phyloP scores from a whole-genome alignment of 345 rosid species.

The Hirschfeldia incana region DNA sequence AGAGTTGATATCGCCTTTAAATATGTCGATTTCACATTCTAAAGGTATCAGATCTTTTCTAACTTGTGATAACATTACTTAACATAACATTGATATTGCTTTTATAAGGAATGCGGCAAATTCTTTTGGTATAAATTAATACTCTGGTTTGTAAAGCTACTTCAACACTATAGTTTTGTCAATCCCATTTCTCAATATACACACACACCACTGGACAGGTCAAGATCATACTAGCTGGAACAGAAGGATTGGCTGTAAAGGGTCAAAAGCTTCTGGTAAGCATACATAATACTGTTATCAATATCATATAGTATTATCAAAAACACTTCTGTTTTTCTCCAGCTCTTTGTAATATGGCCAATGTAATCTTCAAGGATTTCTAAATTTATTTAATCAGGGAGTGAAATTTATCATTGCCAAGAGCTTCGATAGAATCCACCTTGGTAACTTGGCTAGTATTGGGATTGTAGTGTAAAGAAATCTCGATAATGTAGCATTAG shows the following conservation, averaged over 20 bases:
- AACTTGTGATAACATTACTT: too few relatives aligned
- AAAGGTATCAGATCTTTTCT: too few relatives aligned
- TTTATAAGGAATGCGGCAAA: too few relatives aligned
- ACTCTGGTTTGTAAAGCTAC: too few relatives aligned
- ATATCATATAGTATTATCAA: background rate
- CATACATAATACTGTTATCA: background rate
- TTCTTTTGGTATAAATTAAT: too few relatives aligned
- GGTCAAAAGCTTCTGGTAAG: conserved; percentile 64
- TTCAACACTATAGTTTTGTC: too few relatives aligned
- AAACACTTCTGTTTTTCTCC: background rate
- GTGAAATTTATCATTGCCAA: conserved; percentile 62
- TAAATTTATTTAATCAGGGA: conserved; percentile 39
- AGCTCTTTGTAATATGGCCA: background rate
- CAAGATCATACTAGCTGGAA: conserved; percentile 75
- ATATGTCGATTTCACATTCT: too few relatives aligned
- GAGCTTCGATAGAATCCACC: conserved; percentile 69
- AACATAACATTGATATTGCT: too few relatives aligned
- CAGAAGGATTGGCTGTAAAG: conserved; percentile 87
- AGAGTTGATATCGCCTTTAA: too few relatives aligned
- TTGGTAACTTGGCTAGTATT: conserved; percentile 60
- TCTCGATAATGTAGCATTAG: conserved; percentile 50
- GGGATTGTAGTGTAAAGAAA: conserved; percentile 59
- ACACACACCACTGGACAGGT: conserved; percentile 55
- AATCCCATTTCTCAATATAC: conserved; percentile 38
- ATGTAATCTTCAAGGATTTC: background rate